A percentile compares a stretch with the other conserved stretches of the same genome.
Evolutionary conservation across 441 rosid genomes (phyloP).

Genomic region (Brassica balearica): DNA sequence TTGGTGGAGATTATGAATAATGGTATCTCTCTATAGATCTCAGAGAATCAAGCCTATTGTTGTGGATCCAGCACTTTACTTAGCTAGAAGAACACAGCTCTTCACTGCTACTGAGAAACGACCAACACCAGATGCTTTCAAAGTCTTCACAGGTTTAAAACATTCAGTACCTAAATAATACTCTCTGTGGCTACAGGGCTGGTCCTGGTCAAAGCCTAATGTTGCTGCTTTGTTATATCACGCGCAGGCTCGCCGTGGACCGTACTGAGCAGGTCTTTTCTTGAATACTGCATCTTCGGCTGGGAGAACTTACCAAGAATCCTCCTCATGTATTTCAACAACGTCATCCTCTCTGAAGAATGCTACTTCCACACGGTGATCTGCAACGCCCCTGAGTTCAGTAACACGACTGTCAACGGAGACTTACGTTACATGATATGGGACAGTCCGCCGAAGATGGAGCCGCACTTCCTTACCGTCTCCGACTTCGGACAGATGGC

Average conservation of each 20-base stretch:
- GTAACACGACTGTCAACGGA: background rate
- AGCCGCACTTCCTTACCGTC: background rate
- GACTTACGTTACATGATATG: constrained; percentile 5
- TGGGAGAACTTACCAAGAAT: background rate
- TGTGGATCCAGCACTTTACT: constrained; percentile 2
- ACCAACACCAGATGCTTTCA: constrained; percentile 4
- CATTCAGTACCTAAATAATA: background rate
- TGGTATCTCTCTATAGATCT: background rate
- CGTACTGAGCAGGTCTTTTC: background rate
- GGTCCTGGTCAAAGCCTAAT: background rate
- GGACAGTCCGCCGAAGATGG: constrained; percentile 5
- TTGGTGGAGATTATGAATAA: background rate
- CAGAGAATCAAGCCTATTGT: constrained; percentile 17
- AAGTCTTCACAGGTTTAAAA: constrained; percentile 3
- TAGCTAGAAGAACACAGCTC: constrained; percentile 11
- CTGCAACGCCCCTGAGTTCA: constrained; percentile 7
- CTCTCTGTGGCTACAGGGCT: background rate
- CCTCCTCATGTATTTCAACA: constrained; percentile 12
- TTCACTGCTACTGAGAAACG: constrained; percentile 9
- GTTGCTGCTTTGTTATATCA: background rate
- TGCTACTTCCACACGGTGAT: constrained; percentile 10
- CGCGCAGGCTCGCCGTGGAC: constrained; percentile 8
- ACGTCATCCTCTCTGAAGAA: constrained; percentile 5
- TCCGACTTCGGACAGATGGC: background rate
- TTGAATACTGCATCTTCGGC: background rate